Percentiles rank a stretch among this genome's conserved stretches.
phyloP scores from a whole-genome alignment of 805 yeast species.

The Saccharomycopsis guyanensis region DNA sequence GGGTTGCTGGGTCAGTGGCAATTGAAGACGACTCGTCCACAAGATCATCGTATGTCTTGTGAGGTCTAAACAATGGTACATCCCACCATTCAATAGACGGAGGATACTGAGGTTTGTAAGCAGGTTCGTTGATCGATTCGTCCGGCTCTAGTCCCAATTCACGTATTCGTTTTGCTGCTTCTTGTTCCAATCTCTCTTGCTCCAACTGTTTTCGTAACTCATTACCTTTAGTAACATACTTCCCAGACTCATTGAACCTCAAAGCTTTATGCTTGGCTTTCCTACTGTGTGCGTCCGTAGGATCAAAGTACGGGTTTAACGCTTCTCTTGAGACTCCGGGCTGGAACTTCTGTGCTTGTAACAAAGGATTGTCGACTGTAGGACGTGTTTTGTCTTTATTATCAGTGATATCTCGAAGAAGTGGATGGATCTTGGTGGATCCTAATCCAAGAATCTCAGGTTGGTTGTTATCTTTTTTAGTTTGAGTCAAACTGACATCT shows the following conservation, averaged over 20 bases:
- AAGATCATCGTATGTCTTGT: slow-evolving; percentile 32
- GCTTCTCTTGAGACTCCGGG: slow-evolving; percentile 23
- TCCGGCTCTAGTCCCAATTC: slow-evolving; percentile 45
- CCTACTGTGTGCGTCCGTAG: slow-evolving; percentile 13
- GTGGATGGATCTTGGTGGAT: slow-evolving; percentile 27
- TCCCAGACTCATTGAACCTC: slow-evolving; percentile 55
- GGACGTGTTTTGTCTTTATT: too few species aligned
- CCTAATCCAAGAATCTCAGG: slow-evolving; percentile 4
- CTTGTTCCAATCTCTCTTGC: slow-evolving; percentile 29
- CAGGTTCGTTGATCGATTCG: slow-evolving; percentile 45
- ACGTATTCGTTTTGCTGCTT: slow-evolving; percentile 27
- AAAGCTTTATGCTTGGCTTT: slow-evolving; percentile 32
- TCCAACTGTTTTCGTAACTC: slow-evolving; percentile 35
- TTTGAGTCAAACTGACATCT: not conserved
- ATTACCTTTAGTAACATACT: slow-evolving; percentile 38
- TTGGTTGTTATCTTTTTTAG: not conserved
- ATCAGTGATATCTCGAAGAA: slow-evolving; percentile 22
- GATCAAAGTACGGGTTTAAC: slow-evolving; percentile 33
- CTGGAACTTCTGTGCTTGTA: slow-evolving; percentile 5
- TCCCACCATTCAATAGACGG: slow-evolving; percentile 93
- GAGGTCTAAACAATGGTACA: slow-evolving; percentile 38
- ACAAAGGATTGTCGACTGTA: slow-evolving; percentile 1
- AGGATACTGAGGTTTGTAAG: slow-evolving; percentile 40
- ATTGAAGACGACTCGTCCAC: slow-evolving; percentile 18
- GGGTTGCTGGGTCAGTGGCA: not conserved